Evolutionary conservation across 768 basidiomycete species (phyloP).

Genomic region (Boletus tomentosulus): DNA sequence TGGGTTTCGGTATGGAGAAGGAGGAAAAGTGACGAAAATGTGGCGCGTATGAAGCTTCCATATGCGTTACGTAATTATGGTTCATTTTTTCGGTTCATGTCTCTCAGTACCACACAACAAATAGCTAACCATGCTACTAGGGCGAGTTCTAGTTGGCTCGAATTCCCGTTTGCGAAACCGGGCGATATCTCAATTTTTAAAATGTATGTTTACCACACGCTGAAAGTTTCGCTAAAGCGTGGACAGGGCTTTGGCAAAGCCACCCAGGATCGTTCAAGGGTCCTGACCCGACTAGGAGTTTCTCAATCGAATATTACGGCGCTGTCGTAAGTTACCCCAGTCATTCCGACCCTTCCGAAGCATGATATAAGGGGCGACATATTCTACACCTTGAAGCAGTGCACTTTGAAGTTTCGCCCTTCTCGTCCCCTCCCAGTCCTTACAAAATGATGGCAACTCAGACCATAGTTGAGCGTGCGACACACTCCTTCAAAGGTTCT

Average conservation of each 20-base stretch:
- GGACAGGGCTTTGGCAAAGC: neutral
- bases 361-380: neutral
- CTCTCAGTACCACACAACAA: neutral
- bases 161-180: neutral
- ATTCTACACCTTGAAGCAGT: neutral
- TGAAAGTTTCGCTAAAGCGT: neutral
- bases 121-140: neutral
- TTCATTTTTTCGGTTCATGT: neutral
- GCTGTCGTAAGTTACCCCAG: neutral
- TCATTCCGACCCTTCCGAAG: neutral
- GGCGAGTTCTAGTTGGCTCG: neutral
- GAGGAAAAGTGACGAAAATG: neutral
- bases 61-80: neutral
- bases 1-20: neutral
- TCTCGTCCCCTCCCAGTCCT: neutral
- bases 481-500: constrained; percentile 20
- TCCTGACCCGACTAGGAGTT: neutral
- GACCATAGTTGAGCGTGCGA: constrained; percentile 4
- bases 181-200: neutral
- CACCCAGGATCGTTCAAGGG: neutral
- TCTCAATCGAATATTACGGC: neutral
- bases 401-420: neutral
- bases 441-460: neutral
- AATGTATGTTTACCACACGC: neutral
- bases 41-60: neutral